Conservation (phyloP, 2,329 filamentous ascomycete genomes). For the Pseudomassariella vexata region DNA sequence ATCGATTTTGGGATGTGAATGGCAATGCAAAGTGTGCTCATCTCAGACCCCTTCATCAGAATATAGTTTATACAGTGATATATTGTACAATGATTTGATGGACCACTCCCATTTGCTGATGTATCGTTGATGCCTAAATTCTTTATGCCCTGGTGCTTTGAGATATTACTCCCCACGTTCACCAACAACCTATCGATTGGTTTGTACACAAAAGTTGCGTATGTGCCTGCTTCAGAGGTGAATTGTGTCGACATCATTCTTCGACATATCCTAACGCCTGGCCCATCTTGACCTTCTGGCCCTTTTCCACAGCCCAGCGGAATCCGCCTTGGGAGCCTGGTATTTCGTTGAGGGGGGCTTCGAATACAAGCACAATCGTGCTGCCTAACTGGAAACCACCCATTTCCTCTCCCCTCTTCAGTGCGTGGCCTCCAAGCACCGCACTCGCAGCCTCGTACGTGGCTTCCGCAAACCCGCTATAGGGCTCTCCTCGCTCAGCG, state of each 20-base stretch:
- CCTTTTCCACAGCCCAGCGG: slow-evolving; percentile 81
- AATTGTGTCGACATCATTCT: slow-evolving; percentile 18
- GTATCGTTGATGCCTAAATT: no score
- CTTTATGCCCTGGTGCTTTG: no score
- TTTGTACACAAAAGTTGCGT: no score
- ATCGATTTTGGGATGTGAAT: no score
- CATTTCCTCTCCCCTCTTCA: slow-evolving; percentile 92
- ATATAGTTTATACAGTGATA: no score
- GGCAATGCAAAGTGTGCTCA: no score
- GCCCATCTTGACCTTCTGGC: slow-evolving; percentile 83
- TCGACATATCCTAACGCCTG: slow-evolving; percentile 75
- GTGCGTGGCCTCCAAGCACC: slow-evolving; percentile 74
- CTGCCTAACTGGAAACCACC: slow-evolving; percentile 95
- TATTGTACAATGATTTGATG: no score
- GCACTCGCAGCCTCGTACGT: slow-evolving; percentile 74
- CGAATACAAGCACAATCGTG: slow-evolving; percentile 92
- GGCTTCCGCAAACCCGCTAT: slow-evolving; percentile 88
- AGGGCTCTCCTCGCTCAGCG: slow-evolving; percentile 67
- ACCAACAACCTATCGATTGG: no score
- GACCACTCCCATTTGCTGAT: no score
- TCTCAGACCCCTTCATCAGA: no score
- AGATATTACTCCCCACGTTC: no score
- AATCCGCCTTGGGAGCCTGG: slow-evolving; percentile 62
- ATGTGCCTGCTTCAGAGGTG: no score
- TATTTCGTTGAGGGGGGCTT: slow-evolving; percentile 70